These are phyloP conservation scores for Trypanosoma cruzi DNA, from an alignment of 208 protist genomes.

Conservation along the genomic window DNA sequence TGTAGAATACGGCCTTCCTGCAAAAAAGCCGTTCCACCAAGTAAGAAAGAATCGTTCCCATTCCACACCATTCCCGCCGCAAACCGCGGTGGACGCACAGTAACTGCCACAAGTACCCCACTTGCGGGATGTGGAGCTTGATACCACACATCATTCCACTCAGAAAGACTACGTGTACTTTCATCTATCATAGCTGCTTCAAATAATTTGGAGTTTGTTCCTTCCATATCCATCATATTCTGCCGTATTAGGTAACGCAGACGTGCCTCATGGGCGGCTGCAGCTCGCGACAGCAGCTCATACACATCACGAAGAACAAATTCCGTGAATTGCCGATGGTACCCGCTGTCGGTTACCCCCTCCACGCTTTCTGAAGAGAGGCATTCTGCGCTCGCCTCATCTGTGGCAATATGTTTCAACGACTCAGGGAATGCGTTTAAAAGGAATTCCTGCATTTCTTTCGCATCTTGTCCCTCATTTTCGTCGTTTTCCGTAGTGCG, in stretches of 20 bases:
- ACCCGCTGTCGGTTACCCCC: conserved; percentile 11
- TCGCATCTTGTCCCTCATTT: conserved; percentile 15
- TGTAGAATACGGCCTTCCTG: conserved; percentile 73
- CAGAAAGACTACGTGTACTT: conserved; percentile 19
- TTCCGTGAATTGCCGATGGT: conserved; percentile 33
- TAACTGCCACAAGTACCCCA: conserved; percentile 34
- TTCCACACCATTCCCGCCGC: conserved; percentile 68
- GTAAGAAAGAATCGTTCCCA: conserved; percentile 49
- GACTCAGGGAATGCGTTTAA: conserved; percentile 25
- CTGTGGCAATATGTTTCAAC: conserved; percentile 20
- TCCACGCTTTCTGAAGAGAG: conserved; percentile 3
- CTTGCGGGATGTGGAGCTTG: background rate
- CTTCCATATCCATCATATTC: background rate
- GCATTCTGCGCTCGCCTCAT: conserved; percentile 18
- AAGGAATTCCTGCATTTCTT: conserved; percentile 5
- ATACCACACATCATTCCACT: conserved; percentile 22
- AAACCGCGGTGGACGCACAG: conserved; percentile 63
- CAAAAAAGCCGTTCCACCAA: conserved; percentile 60
- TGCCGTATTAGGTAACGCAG: conserved; percentile 15
- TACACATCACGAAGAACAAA: conserved; percentile 23
- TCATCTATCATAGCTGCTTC: conserved; percentile 5
- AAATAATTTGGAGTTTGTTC: background rate
- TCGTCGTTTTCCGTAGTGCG: background rate
- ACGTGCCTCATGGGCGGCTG: conserved; percentile 1
- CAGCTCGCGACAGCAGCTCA: background rate